Evolutionary conservation across 129 eudicot species (phyloP), one percentile per base, ranked within the genome.

Genomic region (Artemisia argyi): DNA sequence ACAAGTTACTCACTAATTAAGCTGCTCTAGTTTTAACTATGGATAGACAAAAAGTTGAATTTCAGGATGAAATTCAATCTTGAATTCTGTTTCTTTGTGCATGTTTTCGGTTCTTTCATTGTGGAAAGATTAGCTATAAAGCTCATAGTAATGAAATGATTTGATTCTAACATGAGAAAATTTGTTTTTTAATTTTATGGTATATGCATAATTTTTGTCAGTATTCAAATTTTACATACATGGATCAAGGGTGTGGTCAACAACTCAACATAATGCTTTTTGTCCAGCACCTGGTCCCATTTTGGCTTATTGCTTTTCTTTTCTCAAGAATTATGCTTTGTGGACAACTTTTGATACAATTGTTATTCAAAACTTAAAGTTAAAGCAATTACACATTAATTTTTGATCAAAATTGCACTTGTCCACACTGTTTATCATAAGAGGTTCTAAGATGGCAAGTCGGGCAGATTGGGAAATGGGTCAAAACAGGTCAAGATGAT

Each of bases 211-310:
- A 39, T 70, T 63, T 55, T 63, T 55, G 67, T 52, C 44, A 71
- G 64, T 46, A 51, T 54, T 63, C 15, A 65, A 71, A 63, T 32
- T 78, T 26, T 16, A 72, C 63, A 63, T 16, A 72, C 63, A 63
- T 71, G 72, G 50, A 62, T 70, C 51, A 78, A 51, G 11, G 73
- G 61, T 63, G 44, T 63, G 77, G 82, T 78, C 77, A 78, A 4
- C 35, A 30, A 30, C 35, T 30, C 35, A 30, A 57, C 72, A 71
- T 10, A 66, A 71, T 78, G 61, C 73, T 71, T 78, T 78, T 78
- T 68, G 28, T 71, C 77, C 73, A 71, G 58, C 77, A 78, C 22
- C 61, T 47, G 82, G 73, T 47, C 82, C 82, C 82, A 78, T 67
- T 55, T 56, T 72, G 16, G 55, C 72, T 48, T 15, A 13, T 63